Conservation (phyloP, 345 rosid genomes). For the Combretum micranthum region DNA sequence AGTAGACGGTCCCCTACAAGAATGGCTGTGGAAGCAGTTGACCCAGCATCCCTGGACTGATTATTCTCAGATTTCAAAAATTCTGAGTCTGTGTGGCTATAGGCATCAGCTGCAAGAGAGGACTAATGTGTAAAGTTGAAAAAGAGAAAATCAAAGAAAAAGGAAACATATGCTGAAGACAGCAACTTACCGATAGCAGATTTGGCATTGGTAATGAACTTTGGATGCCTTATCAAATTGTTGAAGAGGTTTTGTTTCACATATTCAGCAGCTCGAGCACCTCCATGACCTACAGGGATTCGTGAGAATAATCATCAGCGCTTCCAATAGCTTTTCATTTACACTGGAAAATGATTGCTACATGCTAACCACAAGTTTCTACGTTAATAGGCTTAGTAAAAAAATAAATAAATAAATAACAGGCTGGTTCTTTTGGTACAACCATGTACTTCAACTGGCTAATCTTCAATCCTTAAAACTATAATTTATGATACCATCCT, state of each 20-base stretch:
- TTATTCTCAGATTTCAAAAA: constrained; percentile 82
- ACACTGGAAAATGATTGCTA: not conserved
- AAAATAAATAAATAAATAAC: no score
- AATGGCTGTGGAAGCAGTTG: constrained; percentile 97
- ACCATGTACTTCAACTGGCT: no score
- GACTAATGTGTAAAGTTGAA: constrained; percentile 2
- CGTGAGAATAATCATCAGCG: constrained; percentile 8
- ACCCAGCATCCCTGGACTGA: constrained; percentile 98
- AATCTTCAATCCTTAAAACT: no score
- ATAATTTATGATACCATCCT: no score
- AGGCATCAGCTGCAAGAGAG: constrained; percentile 73
- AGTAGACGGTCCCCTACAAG: constrained; percentile 89
- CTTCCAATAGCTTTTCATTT: no score
- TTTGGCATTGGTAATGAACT: constrained; percentile 88
- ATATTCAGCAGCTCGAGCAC: constrained; percentile 98
- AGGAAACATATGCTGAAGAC: constrained; percentile 5
- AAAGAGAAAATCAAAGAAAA: constrained; percentile 13
- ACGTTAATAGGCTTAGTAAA: no score
- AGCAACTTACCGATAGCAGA: constrained; percentile 72
- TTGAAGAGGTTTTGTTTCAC: constrained; percentile 92
- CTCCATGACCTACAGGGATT: constrained; percentile 88
- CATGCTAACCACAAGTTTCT: not conserved
- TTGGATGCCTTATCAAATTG: constrained; percentile 91
- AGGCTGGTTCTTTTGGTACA: no score
- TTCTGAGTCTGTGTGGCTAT: constrained; percentile 86